Percentiles rank a stretch among this genome's conserved stretches.
Conservation (phyloP, 345 rosid species). For the Lepidium africanum region DNA sequence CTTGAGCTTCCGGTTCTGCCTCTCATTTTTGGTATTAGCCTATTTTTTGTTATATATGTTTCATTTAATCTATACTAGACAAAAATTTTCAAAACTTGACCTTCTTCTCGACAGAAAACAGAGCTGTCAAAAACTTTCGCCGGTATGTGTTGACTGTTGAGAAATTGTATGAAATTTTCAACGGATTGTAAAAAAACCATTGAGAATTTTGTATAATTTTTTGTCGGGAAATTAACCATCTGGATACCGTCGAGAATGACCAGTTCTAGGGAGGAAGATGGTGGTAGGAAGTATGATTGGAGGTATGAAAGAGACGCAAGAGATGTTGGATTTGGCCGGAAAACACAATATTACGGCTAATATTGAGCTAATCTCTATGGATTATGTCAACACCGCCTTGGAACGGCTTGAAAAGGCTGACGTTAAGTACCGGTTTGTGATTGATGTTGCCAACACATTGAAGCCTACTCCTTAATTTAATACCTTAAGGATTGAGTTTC, state of each 20-base stretch:
- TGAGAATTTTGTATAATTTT: too few relatives aligned
- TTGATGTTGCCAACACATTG: conserved; percentile 47
- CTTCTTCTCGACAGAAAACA: too few relatives aligned
- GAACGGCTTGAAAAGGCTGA: conserved; percentile 35
- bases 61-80: too few relatives aligned
- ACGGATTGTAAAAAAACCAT: too few relatives aligned
- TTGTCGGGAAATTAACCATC: too few relatives aligned
- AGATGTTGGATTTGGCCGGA: conserved; percentile 48
- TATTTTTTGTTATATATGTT: background rate
- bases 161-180: too few relatives aligned
- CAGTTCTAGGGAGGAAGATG: conserved; percentile 35
- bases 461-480: background rate
- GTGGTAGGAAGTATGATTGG: conserved; percentile 40
- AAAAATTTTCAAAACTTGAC: too few relatives aligned
- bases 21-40: conserved; percentile 34
- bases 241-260: too few relatives aligned
- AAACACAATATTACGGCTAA: conserved; percentile 40
- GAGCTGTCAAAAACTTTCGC: too few relatives aligned
- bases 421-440: conserved; percentile 53
- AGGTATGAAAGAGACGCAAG: conserved; percentile 56
- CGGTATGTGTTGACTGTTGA: too few relatives aligned
- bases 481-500: background rate
- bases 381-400: conserved; percentile 49
- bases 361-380: conserved; percentile 42
- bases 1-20: conserved; percentile 35